Evolutionary conservation across 257 asterid genomes (phyloP), one percentile per base, ranked within the genome.

Genomic region (Echium plantagineum): DNA sequence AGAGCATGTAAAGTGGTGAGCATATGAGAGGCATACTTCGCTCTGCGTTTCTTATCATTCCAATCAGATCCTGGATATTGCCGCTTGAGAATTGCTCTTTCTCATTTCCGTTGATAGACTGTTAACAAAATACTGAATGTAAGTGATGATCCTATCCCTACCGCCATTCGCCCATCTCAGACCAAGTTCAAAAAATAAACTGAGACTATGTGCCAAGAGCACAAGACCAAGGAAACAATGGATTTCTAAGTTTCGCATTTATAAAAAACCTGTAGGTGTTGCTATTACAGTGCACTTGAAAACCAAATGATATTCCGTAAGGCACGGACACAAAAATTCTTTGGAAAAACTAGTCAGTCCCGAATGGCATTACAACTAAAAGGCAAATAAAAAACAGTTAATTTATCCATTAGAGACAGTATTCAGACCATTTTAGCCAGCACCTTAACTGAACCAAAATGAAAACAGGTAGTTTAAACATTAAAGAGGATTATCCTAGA

Each of bases 41-140:
- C 74, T 89, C 95, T 12, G 98, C 94, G 63, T 80, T 78, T 78
- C 86, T 74, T 78, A 91, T 91, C 98, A 91, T 85, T 66, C 80
- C 85, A 71, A 86, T 66, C 72, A 88, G 75, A 75, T 86, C 94
- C 71, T 76, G 79, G 67, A 81, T 78, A 57, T 81, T 78, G 63
- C 74, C 58, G 63, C 76, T 74, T 38, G 90, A 62, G 63, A 73
- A 71, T 62, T 78, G 77, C 59, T 76, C 80, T 67, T 70, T 80
- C 63, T 69, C 93, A 66, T 79, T 80, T 66, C 72, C 71, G 60
- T 63, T 64, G 69, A 76, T 61, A 59, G 87, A 65, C 97, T 91
- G 86, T 73, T 74, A 59, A 70, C 65, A 55, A 69, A 65, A 55
- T 55, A 58, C 65, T 51, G 28, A 64, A 70, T 24, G 61, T 61